Evolutionary conservation across 2,329 filamentous ascomycete species (phyloP), one percentile per base, ranked within the genome.

Genomic region (Penicillium sp.): DNA sequence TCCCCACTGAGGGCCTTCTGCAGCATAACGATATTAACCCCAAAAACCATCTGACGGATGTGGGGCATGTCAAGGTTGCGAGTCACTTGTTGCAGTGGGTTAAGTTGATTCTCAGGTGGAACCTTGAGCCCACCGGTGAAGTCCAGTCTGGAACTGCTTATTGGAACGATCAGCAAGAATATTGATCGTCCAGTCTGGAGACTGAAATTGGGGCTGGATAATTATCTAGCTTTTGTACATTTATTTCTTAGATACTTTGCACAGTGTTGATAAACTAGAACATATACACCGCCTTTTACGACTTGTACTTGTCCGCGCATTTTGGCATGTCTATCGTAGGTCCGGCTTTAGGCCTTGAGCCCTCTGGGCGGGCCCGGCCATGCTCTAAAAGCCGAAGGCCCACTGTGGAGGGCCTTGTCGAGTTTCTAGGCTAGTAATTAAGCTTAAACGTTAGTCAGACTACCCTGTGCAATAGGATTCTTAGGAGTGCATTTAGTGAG

Each of bases 21-120:
- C 81, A 85, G 61, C 82, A 86, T 63, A 85, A 86, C 59, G 83
- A 86, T 63, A 83, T 85, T 56, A 79, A 76, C 2, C 83, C 83
- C 7, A 75, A 78, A 60, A 84, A 76, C 61, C 84, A 87, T 63
- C 83, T 82, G 0, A 86, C 83, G 0, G 84, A 87, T 63, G 78
- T 85, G 8, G 83, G 84, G 0, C 80, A 84, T 51, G 75, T 86
- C 64, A 86, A 87, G 68, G 69, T 86, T 8, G 83, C 83, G 2
- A 84, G 80, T 62, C 82, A 86, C 61, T 62, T 86, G 46, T 78
- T 81, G 59, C 80, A 84, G 68, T 87, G 79, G 67, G 80, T 84
- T 42, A 80, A 78, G 54, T 60, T 82, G 52, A 80, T 76, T 42
- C 80, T 86, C 63, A 79, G 78, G 2, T 86, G 83, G 83, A 76